Base-by-base conservation (phyloP, 225 moss, liverwort and hornwort genomes). In the Rhytidiadelphus loreus region DNA sequence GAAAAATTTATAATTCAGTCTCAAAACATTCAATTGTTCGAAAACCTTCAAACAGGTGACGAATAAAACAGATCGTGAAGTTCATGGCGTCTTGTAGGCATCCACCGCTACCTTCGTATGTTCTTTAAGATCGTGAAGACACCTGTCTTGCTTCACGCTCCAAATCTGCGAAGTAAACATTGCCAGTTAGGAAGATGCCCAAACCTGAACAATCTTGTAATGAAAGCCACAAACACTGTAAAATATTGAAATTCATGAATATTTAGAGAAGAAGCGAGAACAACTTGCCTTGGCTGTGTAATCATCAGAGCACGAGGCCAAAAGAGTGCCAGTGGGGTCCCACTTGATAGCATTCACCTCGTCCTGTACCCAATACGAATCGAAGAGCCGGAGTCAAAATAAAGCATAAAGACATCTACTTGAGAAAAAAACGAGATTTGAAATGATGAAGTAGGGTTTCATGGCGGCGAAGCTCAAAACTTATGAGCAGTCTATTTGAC, bases 341-440 rank as follows among this genome's bases (percentile, higher is more conserved):
- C 98, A 99, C 75, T 99, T 99, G 43, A 99, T 99, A 76, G 98
- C 97, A 92, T 99, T 99, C 83, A 99, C 98, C 90, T 99, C 97
- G 91, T 99, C 97, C 97, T 99, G 88, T 57, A 77, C 44, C 58
- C 81, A 90, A 90, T 13, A 79, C 39, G 17, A 39, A 82, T 58
- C 58, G 12, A 30, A 85, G 33, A 63, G 28, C 75, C 83, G 55
- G 71, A 87, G 84, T 43, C 48, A 69, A 76, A 85, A 74, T 50
- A 56, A 65, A 88, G 70, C 39, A 69, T 77, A 8, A 57, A 41
- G 80, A 60, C 46, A 77, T 37, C 63, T 85, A 43, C 59, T 76
- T 41, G 59, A 83, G 86, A 88, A 43, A 44, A 66, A n/a, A 50
- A 69, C 32, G 59, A 69, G n/a, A 77, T 77, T 82, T 83, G 53